Evolutionary conservation across 2,329 filamentous ascomycete genomes (phyloP).

Genomic region (Colletotrichum tamarilloi): DNA sequence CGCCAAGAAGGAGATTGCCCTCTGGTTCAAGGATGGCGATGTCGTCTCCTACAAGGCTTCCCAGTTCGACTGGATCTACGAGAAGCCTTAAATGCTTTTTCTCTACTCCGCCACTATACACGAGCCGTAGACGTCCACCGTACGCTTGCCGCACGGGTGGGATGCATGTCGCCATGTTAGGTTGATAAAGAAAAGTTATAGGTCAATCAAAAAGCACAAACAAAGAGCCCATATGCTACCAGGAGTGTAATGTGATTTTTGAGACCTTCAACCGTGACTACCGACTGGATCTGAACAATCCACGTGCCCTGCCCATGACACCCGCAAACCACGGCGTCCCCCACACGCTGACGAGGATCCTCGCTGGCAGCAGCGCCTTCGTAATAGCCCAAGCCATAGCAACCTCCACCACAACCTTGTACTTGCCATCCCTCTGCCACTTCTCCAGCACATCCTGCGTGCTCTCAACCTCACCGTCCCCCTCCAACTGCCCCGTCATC

Average conservation of each 20-base stretch:
- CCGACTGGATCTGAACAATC: conserved; percentile 43
- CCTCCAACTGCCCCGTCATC: conserved; percentile 36
- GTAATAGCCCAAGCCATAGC: conserved; percentile 92
- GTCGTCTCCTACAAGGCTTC: conserved; percentile 85
- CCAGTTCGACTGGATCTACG: conserved; percentile 95
- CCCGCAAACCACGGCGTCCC: conserved; percentile 93
- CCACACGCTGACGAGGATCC: conserved; percentile 85
- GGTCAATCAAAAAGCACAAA: conserved; percentile 33
- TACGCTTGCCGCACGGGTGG: background rate
- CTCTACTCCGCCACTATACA: conserved; percentile 13
- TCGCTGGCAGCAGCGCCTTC: conserved; percentile 82
- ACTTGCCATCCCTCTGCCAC: conserved; percentile 57
- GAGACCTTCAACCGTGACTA: conserved; percentile 23
- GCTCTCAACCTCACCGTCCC: conserved; percentile 38
- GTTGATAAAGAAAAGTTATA: conserved; percentile 32
- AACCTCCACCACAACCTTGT: conserved; percentile 73
- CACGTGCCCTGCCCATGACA: conserved; percentile 59
- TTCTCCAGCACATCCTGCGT: conserved; percentile 46
- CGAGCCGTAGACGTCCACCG: background rate
- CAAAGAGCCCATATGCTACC: conserved; percentile 8
- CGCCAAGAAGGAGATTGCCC: conserved; percentile 99
- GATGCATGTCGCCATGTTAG: conserved; percentile 21
- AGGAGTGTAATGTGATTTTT: background rate
- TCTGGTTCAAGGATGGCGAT: conserved; percentile 96
- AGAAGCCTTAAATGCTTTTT: conserved; percentile 72